Conservation (phyloP, 2,329 filamentous ascomycete species). For the Ceratocystis lukuohia region DNA sequence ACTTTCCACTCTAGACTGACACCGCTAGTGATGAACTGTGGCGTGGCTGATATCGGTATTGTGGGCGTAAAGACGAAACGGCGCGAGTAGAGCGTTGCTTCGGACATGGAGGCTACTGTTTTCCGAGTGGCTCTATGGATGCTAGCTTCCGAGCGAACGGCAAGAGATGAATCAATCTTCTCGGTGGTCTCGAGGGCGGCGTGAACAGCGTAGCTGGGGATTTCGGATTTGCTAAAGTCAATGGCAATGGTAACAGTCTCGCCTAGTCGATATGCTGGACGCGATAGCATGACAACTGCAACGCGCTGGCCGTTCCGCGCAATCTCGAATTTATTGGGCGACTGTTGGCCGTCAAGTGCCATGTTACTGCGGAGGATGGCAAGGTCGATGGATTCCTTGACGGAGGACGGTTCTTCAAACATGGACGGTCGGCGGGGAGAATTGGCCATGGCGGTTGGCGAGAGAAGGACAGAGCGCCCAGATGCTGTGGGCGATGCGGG, state of each 20-base stretch:
- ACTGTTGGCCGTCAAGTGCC: constrained; percentile 54
- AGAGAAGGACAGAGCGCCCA: constrained; percentile 47
- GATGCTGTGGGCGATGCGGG: constrained; percentile 34
- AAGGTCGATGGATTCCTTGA: constrained; percentile 78
- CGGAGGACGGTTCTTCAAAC: constrained; percentile 45
- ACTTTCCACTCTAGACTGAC: constrained; percentile 81
- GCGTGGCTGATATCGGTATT: constrained; percentile 71
- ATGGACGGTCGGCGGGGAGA: constrained; percentile 42
- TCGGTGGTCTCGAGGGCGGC: constrained; percentile 77
- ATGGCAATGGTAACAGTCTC: constrained; percentile 74
- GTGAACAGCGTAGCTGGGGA: constrained; percentile 76
- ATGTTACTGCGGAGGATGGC: constrained; percentile 75
- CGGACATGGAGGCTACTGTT: constrained; percentile 62
- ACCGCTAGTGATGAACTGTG: constrained; percentile 83
- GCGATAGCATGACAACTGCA: constrained; percentile 74
- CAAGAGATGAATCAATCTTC: constrained; percentile 64
- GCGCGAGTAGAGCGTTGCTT: constrained; percentile 69
- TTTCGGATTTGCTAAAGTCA: constrained; percentile 64
- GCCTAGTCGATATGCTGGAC: constrained; percentile 77
- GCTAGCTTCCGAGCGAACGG: constrained; percentile 71
- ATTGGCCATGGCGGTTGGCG: constrained; percentile 48
- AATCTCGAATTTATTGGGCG: constrained; percentile 90
- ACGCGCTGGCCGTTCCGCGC: constrained; percentile 84
- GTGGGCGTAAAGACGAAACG: constrained; percentile 69
- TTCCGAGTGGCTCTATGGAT: constrained; percentile 78